These are phyloP conservation scores for Neonectria coccinea DNA, from an alignment of 2,329 filamentous ascomycete genomes.

Conservation along the genomic window DNA sequence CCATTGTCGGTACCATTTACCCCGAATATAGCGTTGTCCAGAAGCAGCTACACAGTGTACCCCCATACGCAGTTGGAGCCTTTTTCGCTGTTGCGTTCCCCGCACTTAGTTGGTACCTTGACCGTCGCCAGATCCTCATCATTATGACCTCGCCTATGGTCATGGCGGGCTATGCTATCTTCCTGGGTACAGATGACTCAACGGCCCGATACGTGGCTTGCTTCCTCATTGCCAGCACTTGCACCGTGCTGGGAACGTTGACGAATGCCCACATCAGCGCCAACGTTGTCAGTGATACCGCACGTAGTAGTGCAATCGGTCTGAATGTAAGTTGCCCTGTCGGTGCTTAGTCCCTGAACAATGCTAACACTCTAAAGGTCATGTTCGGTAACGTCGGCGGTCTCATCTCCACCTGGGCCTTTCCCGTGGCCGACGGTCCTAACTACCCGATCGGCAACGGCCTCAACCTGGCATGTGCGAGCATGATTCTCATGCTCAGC, in stretches of 20 bases:
- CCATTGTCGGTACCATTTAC: conserved; percentile 74
- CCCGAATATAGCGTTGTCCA: conserved; percentile 66
- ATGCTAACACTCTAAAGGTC: conserved; percentile 34
- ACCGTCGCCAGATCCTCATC: conserved; percentile 67
- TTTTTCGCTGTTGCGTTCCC: conserved; percentile 70
- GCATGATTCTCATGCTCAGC: conserved; percentile 64
- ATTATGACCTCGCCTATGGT: conserved; percentile 66
- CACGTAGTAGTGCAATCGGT: conserved; percentile 72
- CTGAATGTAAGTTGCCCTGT: conserved; percentile 37
- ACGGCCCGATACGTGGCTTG: conserved; percentile 71
- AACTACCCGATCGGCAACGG: conserved; percentile 75
- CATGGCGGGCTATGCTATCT: conserved; percentile 74
- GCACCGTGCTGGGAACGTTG: conserved; percentile 71
- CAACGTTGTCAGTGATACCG: conserved; percentile 74
- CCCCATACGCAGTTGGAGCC: conserved; percentile 72
- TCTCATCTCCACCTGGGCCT: conserved; percentile 73
- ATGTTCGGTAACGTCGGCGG: conserved; percentile 66
- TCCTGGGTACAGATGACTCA: conserved; percentile 62
- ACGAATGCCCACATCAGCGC: conserved; percentile 72
- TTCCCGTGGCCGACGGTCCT: conserved; percentile 71
- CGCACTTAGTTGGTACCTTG: conserved; percentile 66
- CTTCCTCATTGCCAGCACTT: conserved; percentile 71
- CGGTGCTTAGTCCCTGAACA: not conserved
- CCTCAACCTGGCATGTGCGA: conserved; percentile 71
- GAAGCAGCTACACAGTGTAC: conserved; percentile 74